These are phyloP conservation scores for Agastache rugosa DNA, from an alignment of 257 asterid species.

Conservation along the genomic window DNA sequence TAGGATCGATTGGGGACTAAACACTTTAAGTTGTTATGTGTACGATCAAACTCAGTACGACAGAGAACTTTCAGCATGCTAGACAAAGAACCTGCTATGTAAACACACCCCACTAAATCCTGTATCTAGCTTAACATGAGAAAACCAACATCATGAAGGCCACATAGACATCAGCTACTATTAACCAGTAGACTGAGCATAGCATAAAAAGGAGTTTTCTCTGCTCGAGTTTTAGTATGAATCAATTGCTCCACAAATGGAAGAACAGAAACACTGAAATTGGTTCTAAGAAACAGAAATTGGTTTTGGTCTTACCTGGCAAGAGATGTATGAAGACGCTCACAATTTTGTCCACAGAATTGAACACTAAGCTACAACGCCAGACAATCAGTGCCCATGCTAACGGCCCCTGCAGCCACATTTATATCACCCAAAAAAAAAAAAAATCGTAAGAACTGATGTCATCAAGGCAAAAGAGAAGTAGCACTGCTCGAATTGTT, in stretches of 20 bases:
- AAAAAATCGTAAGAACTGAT: conserved; percentile 11
- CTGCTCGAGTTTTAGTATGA: background rate
- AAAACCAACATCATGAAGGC: conserved; percentile 6
- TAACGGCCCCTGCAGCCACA: conserved; percentile 83
- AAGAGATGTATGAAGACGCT: conserved; percentile 97
- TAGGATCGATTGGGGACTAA: background rate
- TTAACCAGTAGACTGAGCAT: background rate
- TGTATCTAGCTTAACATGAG: background rate
- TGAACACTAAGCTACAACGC: conserved; percentile 97
- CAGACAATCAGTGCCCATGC: conserved; percentile 98
- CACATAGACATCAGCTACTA: background rate
- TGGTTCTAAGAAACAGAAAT: conserved; percentile 24
- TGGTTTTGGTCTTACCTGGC: conserved; percentile 68
- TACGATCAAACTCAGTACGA: background rate
- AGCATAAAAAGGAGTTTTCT: background rate
- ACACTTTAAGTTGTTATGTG: background rate
- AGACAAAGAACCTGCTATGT: background rate
- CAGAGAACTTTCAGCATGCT: background rate
- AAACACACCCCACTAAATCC: too few species aligned
- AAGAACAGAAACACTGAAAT: conserved; percentile 1
- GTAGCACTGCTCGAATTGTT: conserved; percentile 19
- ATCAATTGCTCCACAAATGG: conserved; percentile 8
- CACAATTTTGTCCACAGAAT: conserved; percentile 92
- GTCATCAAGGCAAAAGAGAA: conserved; percentile 22
- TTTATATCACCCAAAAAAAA: conserved; percentile 2